Percentiles rank a stretch among this genome's conserved stretches.
These are phyloP conservation scores for Pichia sp. DNA, from an alignment of 1,139 yeast species.

Conservation along the genomic window DNA sequence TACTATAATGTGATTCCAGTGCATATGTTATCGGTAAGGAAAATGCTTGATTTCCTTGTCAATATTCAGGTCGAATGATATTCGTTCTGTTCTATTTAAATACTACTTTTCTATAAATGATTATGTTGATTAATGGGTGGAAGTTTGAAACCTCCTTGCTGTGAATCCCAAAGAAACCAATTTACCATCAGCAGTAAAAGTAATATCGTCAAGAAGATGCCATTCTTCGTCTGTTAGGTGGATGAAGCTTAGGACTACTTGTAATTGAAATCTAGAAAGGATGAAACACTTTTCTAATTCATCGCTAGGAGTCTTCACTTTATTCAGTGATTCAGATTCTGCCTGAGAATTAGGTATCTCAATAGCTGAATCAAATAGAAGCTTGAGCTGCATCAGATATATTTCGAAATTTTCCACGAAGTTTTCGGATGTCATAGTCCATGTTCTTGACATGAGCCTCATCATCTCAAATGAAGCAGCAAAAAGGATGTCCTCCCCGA, in stretches of 20 bases:
- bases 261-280: constrained; percentile 12
- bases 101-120: not conserved
- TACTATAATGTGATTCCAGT: constrained; percentile 57
- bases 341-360: not conserved
- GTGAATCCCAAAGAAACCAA: not conserved
- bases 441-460: constrained; percentile 6
- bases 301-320: not conserved
- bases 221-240: constrained; percentile 2
- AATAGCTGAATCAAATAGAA: not conserved
- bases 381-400: constrained; percentile 7
- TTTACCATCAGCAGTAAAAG: not conserved
- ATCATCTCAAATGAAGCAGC: constrained; percentile 12
- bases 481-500: constrained; percentile 2
- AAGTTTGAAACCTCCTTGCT: not conserved
- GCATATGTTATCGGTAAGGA: constrained; percentile 76
- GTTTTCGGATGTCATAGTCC: constrained; percentile 7
- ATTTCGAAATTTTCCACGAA: not conserved
- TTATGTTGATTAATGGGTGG: no score
- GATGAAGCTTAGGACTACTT: not conserved
- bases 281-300: constrained; percentile 8
- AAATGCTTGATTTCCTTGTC: constrained; percentile 47
- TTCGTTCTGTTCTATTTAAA: not conserved
- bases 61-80: constrained; percentile 37
- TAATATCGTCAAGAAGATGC: constrained; percentile 2
- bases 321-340: not conserved